Conservation (phyloP, 1,284 basidiomycete species). For the Marasmius fiardii region DNA sequence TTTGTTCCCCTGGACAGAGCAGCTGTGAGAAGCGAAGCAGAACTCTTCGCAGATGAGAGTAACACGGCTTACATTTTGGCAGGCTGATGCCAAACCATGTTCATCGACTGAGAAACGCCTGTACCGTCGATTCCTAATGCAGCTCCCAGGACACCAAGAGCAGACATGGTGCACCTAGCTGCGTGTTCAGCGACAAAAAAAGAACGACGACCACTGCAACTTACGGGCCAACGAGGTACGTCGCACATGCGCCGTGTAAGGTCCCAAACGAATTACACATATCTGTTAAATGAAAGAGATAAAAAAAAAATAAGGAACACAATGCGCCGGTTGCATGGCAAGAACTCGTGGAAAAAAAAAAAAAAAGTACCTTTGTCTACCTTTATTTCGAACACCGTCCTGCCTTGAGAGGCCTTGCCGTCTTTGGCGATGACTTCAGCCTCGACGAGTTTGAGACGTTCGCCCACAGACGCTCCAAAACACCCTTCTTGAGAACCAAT, state of each 20-base stretch:
- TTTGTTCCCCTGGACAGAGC: slow-evolving; percentile 35
- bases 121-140: slow-evolving; percentile 34
- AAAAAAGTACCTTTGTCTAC: slow-evolving; percentile 32
- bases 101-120: slow-evolving; percentile 50
- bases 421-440: slow-evolving; percentile 30
- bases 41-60: not conserved
- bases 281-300: slow-evolving; percentile 25
- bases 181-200: slow-evolving; percentile 10
- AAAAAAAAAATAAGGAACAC: too few relatives aligned
- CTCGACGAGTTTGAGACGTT: slow-evolving; percentile 31
- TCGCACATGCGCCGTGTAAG: slow-evolving; percentile 40
- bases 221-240: slow-evolving; percentile 41
- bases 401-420: slow-evolving; percentile 21
- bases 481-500: slow-evolving; percentile 27
- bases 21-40: not conserved
- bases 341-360: not conserved
- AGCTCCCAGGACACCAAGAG: slow-evolving; percentile 37
- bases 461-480: slow-evolving; percentile 35
- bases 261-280: slow-evolving; percentile 40
- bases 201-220: slow-evolving; percentile 19
- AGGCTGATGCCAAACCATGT: slow-evolving; percentile 45
- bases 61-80: slow-evolving; percentile 30
- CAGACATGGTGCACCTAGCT: slow-evolving; percentile 42
- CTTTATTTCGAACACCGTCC: slow-evolving; percentile 35
- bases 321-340: not conserved